A percentile compares a stretch with the other conserved stretches of the same genome.
Evolutionary conservation across 2,329 filamentous ascomycete genomes (phyloP).

Genomic region (Cordyceps farinosa): DNA sequence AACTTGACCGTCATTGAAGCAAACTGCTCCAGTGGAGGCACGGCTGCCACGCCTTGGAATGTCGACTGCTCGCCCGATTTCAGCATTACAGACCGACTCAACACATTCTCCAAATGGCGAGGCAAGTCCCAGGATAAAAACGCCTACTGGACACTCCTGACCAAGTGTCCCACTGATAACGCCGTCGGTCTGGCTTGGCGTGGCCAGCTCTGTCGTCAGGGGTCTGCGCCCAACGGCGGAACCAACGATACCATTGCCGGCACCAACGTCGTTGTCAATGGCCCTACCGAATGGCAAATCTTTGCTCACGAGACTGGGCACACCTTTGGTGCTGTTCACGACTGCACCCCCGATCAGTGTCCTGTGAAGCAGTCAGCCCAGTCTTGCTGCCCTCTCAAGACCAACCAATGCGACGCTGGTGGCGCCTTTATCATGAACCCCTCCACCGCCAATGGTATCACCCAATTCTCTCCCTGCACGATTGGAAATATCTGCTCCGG

Average conservation of each 20-base stretch:
- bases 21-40: slow-evolving; percentile 68
- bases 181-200: slow-evolving; percentile 93
- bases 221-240: slow-evolving; percentile 52
- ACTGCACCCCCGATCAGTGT: slow-evolving; percentile 73
- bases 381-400: slow-evolving; percentile 75
- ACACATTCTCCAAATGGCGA: slow-evolving; percentile 85
- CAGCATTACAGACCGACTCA: slow-evolving; percentile 73
- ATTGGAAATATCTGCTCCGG: slow-evolving; percentile 93
- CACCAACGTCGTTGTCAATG: slow-evolving; percentile 85
- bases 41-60: slow-evolving; percentile 77
- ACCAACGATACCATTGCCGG: slow-evolving; percentile 72
- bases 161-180: slow-evolving; percentile 73
- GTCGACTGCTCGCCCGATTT: slow-evolving; percentile 61
- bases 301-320: slow-evolving; percentile 93
- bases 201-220: slow-evolving; percentile 72
- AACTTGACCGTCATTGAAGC: slow-evolving; percentile 76
- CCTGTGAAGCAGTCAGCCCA: slow-evolving; percentile 52
- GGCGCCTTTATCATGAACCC: slow-evolving; percentile 96
- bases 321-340: slow-evolving; percentile 93
- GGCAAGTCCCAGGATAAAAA: slow-evolving; percentile 73
- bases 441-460: slow-evolving; percentile 70
- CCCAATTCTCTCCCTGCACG: slow-evolving; percentile 78
- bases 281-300: slow-evolving; percentile 86
- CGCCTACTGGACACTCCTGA: slow-evolving; percentile 90
- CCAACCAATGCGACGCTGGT: slow-evolving; percentile 66